A percentile compares a stretch with the other conserved stretches of the same genome.
Evolutionary conservation across 1,284 basidiomycete species (phyloP).

Genomic region (Mrakiaceae sp.): DNA sequence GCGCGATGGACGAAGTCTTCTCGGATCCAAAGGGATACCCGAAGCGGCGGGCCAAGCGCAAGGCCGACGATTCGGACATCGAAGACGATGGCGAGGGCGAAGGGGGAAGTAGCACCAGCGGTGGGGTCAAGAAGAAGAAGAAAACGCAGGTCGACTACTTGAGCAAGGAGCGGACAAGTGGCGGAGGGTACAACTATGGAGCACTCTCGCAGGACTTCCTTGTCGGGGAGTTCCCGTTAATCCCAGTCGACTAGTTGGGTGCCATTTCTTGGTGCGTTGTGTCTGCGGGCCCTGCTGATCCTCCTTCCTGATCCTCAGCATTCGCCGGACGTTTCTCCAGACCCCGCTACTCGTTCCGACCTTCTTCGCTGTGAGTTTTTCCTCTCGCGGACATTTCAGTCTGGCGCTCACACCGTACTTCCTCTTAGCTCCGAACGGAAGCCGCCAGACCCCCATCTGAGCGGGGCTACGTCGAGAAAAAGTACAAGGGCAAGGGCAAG

Average conservation of each 20-base stretch:
- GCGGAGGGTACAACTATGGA: background rate
- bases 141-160: background rate
- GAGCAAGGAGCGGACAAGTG: background rate
- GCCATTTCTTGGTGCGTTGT: no score
- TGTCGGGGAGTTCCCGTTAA: background rate
- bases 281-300: no score
- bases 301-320: background rate
- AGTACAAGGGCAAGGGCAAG: conserved; percentile 28
- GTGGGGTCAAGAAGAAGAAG: background rate
- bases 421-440: background rate
- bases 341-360: conserved; percentile 5
- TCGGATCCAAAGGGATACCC: conserved; percentile 1
- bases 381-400: background rate
- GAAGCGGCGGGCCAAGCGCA: background rate
- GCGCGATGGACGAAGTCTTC: conserved; percentile 4
- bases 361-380: background rate
- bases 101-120: no score
- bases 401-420: background rate
- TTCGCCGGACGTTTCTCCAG: background rate
- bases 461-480: background rate
- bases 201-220: conserved; percentile 1
- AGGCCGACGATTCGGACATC: background rate
- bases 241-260: no score
- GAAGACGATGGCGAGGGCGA: background rate
- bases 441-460: background rate